Conservation (phyloP, 805 yeast genomes). For the Wickerhamomyces xylosicus region DNA sequence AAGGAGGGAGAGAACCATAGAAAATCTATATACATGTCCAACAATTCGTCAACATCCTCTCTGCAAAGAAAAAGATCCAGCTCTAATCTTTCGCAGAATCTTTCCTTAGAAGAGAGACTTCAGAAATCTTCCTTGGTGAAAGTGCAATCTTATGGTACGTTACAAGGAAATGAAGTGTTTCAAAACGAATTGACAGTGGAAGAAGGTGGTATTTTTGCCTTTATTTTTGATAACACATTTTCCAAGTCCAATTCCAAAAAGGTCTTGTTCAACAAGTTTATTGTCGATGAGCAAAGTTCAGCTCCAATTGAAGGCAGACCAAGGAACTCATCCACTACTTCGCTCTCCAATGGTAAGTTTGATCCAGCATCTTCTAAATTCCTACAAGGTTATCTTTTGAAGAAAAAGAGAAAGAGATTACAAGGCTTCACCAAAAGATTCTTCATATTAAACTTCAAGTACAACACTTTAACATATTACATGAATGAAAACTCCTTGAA, state of each 20-base stretch:
- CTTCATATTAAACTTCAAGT: conserved; percentile 72
- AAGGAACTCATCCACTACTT: conserved; percentile 10
- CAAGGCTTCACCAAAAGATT: conserved; percentile 84
- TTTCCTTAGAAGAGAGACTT: conserved; percentile 44
- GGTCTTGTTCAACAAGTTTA: conserved; percentile 46
- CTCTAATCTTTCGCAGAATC: conserved; percentile 16
- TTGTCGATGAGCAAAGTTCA: conserved; percentile 20
- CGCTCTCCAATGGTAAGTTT: conserved; percentile 11
- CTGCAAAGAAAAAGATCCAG: conserved; percentile 24
- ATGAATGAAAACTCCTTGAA: conserved; percentile 58
- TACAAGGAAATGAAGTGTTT: conserved; percentile 50
- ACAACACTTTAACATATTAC: conserved; percentile 78
- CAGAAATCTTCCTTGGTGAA: conserved; percentile 39
- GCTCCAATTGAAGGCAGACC: conserved; percentile 3
- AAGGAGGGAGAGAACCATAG: background rate
- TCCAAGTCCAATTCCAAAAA: conserved; percentile 79
- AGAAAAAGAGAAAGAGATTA: conserved; percentile 70
- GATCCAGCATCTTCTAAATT: conserved; percentile 32
- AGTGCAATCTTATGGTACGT: conserved; percentile 43
- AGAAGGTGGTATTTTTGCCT: conserved; percentile 68
- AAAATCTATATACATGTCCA: conserved; percentile 2
- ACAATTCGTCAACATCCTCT: conserved; percentile 13
- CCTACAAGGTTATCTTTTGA: conserved; percentile 68
- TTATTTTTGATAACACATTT: conserved; percentile 86
- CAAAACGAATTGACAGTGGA: conserved; percentile 52